Evolutionary conservation across 371 early-diverging fungal genomes (phyloP).

Genomic region (Enterocytospora artemiae): DNA sequence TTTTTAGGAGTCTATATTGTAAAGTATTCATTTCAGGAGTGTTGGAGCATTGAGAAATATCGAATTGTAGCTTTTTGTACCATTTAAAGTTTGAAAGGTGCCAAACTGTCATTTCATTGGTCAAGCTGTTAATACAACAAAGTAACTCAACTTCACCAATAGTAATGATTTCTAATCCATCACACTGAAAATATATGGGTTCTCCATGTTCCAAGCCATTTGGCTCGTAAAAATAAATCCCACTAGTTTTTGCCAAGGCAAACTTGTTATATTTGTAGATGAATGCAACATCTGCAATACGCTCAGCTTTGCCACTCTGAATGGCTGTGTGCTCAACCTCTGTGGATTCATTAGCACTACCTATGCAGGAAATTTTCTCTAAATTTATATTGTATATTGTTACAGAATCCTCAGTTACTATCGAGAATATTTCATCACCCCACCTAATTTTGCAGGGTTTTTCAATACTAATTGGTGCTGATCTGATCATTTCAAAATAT

Average conservation of each 20-base stretch:
- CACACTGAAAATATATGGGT: background rate
- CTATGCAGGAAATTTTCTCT: background rate
- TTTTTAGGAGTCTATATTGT: background rate
- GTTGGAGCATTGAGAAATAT: no score
- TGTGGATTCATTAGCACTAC: background rate
- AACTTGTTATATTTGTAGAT: constrained; percentile 5
- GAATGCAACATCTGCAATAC: background rate
- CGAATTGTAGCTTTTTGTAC: no score
- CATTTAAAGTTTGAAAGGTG: no score
- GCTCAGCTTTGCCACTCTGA: background rate
- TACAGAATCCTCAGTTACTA: no score
- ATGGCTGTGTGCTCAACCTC: no score
- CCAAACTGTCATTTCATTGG: no score
- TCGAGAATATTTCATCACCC: background rate
- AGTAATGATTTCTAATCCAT: background rate
- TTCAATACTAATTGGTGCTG: background rate
- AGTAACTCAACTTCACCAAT: background rate
- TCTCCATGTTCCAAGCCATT: constrained; percentile 10
- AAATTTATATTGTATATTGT: background rate
- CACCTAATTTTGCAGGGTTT: background rate
- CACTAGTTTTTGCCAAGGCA: background rate
- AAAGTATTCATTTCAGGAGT: no score
- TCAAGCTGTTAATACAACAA: no score
- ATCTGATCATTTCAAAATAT: constrained; percentile 4
- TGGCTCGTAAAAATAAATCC: constrained; percentile 3